Conservation (phyloP, 345 rosid species). For the Salix purpurea region DNA sequence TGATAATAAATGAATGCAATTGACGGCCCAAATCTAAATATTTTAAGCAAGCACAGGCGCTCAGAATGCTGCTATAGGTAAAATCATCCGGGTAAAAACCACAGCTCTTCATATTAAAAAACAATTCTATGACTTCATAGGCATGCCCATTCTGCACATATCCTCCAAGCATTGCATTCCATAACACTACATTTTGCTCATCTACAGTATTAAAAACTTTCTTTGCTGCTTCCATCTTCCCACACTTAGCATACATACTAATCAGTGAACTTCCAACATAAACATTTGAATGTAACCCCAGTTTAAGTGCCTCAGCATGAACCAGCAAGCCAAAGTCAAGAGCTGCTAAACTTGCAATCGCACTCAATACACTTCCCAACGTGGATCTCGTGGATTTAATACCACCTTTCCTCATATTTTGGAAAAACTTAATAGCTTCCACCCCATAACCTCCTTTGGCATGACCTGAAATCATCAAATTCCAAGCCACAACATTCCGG, state of each 20-base stretch:
- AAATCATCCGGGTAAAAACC: slow-evolving; percentile 72
- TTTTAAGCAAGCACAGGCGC: slow-evolving; percentile 70
- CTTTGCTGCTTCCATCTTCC: slow-evolving; percentile 59
- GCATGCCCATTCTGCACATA: slow-evolving; percentile 67
- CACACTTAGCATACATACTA: slow-evolving; percentile 76
- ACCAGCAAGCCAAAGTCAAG: slow-evolving; percentile 62
- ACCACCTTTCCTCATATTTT: slow-evolving; percentile 59
- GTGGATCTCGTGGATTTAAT: slow-evolving; percentile 77
- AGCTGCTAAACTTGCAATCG: slow-evolving; percentile 50
- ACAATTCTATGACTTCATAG: slow-evolving; percentile 48
- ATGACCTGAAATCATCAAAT: slow-evolving; percentile 91
- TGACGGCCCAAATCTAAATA: slow-evolving; percentile 57
- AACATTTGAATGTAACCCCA: slow-evolving; percentile 67
- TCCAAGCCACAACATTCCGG: slow-evolving; percentile 86
- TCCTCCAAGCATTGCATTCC: slow-evolving; percentile 87
- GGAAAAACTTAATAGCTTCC: slow-evolving; percentile 52
- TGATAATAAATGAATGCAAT: slow-evolving; percentile 64
- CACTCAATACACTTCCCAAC: slow-evolving; percentile 79
- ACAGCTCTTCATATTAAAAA: slow-evolving; percentile 54
- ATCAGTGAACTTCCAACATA: slow-evolving; percentile 90
- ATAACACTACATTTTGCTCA: slow-evolving; percentile 71
- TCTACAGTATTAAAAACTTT: slow-evolving; percentile 58
- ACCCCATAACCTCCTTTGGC: slow-evolving; percentile 59
- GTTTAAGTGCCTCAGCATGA: slow-evolving; percentile 85
- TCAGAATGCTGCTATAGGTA: slow-evolving; percentile 81